Conservation (phyloP, 495 filamentous ascomycete genomes). For the Cenococcum geophilum region DNA sequence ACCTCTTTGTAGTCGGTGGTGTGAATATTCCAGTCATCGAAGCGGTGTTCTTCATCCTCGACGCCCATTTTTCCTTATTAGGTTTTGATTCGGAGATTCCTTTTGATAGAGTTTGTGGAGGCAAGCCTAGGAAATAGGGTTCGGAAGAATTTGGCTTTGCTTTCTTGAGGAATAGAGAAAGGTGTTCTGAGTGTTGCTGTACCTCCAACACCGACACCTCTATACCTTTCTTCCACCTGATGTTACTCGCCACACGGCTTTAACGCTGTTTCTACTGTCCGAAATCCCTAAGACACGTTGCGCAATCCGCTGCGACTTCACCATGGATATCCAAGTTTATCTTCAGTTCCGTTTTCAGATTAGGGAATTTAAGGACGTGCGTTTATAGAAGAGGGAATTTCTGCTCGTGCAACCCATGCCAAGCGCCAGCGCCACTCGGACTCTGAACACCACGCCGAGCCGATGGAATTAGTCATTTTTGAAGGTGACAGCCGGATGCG, state of each 20-base stretch:
- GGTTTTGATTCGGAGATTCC: background rate
- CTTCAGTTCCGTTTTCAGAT: background rate
- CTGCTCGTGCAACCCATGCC: background rate
- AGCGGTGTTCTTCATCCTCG: background rate
- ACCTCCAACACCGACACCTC: background rate
- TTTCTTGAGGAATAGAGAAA: background rate
- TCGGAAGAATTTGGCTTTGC: background rate
- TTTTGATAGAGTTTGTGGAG: background rate
- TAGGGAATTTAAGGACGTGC: constrained; percentile 5
- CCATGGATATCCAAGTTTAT: background rate
- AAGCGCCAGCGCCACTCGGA: background rate
- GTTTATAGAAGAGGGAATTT: background rate
- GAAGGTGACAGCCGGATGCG: background rate
- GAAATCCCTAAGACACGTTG: background rate
- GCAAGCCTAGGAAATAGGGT: background rate
- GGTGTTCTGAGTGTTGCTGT: background rate
- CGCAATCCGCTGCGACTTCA: background rate
- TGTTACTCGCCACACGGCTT: background rate
- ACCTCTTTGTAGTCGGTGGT: constrained; percentile 24
- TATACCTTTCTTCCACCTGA: background rate
- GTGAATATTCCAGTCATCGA: constrained; percentile 16
- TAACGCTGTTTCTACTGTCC: background rate
- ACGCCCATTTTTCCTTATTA: background rate
- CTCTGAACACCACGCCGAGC: background rate
- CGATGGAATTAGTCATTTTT: background rate